Conservation (phyloP, 2,329 filamentous ascomycete genomes). For the Chaetothyriales sp. region DNA sequence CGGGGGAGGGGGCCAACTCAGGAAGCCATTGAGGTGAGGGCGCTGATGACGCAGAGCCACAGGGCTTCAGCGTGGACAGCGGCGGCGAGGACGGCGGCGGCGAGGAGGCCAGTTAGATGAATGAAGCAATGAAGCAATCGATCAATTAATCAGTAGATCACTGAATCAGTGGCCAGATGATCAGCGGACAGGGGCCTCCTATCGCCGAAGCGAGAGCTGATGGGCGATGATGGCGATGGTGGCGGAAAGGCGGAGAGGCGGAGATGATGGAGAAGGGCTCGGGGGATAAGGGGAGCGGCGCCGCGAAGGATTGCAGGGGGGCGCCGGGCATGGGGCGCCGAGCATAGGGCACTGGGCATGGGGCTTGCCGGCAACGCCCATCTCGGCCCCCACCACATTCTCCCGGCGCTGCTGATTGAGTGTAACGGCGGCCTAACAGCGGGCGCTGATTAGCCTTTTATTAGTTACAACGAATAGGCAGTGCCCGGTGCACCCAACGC, state of each 20-base stretch:
- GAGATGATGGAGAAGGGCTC: neutral
- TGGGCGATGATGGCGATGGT: neutral
- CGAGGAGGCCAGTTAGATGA: too few species aligned
- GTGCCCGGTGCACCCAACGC: neutral
- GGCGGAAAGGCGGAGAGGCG: neutral
- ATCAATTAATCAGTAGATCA: neutral
- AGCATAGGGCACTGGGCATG: too few species aligned
- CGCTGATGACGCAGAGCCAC: constrained; percentile 7
- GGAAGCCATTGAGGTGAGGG: constrained; percentile 10
- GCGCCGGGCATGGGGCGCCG: too few species aligned
- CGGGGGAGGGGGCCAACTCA: constrained; percentile 9
- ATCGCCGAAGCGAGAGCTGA: too few species aligned
- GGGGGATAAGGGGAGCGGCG: too few species aligned
- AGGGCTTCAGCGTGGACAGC: neutral
- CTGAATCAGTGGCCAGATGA: too few species aligned
- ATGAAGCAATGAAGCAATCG: neutral
- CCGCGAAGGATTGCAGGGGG: too few species aligned
- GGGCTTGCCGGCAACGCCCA: neutral
- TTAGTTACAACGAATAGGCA: neutral
- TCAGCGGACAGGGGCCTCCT: too few species aligned
- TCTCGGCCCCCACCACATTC: neutral
- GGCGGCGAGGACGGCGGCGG: neutral
- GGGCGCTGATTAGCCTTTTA: neutral
- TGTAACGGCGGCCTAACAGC: too few species aligned
- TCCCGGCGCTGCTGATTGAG: neutral